phyloP scores from a whole-genome alignment of 768 basidiomycete species.

The Rhodotorula toruloides region DNA sequence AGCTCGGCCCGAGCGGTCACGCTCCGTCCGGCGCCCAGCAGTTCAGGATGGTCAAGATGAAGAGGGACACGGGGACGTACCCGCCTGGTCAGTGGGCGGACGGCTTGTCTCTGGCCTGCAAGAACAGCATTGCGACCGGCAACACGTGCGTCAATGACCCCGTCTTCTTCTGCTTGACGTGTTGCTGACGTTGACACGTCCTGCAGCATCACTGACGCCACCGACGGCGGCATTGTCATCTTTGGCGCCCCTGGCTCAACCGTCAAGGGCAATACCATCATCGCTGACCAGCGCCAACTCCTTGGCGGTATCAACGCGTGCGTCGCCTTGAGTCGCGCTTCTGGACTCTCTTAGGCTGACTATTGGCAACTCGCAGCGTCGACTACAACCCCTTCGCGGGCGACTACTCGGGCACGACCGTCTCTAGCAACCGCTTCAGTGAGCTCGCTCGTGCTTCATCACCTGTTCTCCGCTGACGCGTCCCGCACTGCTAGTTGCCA shows the following conservation, averaged over 20 bases:
- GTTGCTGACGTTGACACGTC: no score
- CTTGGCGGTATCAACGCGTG: conserved; percentile 38
- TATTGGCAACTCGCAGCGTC: conserved; percentile 2
- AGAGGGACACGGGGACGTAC: not conserved
- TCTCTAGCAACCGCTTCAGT: conserved; percentile 38
- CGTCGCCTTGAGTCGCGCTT: no score
- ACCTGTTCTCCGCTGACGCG: not conserved
- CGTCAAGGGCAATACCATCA: conserved; percentile 40
- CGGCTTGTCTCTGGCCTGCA: conserved; percentile 41
- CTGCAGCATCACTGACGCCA: conserved; percentile 42
- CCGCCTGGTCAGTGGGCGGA: conserved; percentile 38
- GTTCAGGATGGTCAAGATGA: conserved; percentile 16
- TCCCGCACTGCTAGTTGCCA: conserved; percentile 6
- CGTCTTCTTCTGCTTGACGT: not conserved
- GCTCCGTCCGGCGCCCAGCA: conserved; percentile 30
- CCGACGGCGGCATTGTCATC: conserved; percentile 41
- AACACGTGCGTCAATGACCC: conserved; percentile 33
- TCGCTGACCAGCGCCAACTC: not conserved
- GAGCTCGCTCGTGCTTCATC: no score
- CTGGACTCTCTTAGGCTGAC: not conserved
- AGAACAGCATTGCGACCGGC: conserved; percentile 29
- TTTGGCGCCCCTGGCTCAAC: conserved; percentile 39
- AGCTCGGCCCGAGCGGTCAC: conserved; percentile 10
- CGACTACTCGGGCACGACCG: conserved; percentile 26
- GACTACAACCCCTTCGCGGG: conserved; percentile 37